These are phyloP conservation scores for Cutaneotrichosporon sp. DNA, from an alignment of 1,284 basidiomycete genomes.

Conservation along the genomic window DNA sequence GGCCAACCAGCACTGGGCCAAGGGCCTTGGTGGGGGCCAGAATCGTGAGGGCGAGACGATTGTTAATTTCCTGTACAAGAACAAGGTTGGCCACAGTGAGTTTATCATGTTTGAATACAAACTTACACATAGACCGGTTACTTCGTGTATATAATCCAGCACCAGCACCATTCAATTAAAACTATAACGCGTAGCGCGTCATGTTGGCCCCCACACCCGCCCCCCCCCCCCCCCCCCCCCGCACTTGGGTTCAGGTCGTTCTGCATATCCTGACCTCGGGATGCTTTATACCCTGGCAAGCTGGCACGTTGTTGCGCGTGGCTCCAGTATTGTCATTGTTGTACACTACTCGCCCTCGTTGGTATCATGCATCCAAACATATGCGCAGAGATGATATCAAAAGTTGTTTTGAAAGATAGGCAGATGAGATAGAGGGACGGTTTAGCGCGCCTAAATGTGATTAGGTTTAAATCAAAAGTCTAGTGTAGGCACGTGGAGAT, in stretches of 20 bases:
- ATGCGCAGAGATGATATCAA: not conserved
- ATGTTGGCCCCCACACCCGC: not conserved
- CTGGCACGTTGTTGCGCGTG: not conserved
- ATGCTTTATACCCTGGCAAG: constrained; percentile 1
- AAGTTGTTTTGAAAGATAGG: not conserved
- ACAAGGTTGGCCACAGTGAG: constrained; percentile 52
- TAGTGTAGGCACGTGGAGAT: not conserved
- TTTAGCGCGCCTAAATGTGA: not conserved
- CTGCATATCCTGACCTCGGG: not conserved
- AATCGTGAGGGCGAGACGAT: constrained; percentile 52
- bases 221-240: too few species aligned
- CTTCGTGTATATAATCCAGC: constrained; percentile 47
- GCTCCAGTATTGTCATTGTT: not conserved
- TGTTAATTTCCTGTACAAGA: constrained; percentile 52
- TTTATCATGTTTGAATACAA: constrained; percentile 3
- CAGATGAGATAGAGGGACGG: too few species aligned
- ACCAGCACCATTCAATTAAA: constrained; percentile 10
- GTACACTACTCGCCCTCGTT: not conserved
- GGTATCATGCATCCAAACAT: not conserved
- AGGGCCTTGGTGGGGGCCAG: constrained; percentile 50
- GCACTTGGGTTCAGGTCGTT: not conserved
- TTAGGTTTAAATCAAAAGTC: not conserved
- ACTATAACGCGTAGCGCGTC: not conserved
- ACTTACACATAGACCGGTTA: constrained; percentile 34
- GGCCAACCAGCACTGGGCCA: constrained; percentile 51